Percentiles rank a stretch among this genome's conserved stretches.
phyloP scores from a whole-genome alignment of 768 basidiomycete species.

The Boletales sp. region DNA sequence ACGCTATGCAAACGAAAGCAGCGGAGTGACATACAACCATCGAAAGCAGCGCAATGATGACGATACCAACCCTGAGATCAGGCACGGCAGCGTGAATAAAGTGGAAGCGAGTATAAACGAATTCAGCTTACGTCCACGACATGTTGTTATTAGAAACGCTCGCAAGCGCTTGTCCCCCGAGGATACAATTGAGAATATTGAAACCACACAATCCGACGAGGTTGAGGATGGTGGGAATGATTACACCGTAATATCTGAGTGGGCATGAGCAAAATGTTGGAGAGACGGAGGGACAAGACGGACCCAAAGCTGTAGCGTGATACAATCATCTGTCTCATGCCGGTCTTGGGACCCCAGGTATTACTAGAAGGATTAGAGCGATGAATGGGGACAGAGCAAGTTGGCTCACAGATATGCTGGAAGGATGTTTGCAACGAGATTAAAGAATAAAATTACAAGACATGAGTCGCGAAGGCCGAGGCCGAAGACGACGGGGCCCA shows the following conservation, averaged over 20 bases:
- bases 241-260: slow-evolving; percentile 50
- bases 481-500: slow-evolving; percentile 61
- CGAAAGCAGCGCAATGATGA: slow-evolving; percentile 68
- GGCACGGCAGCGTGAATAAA: slow-evolving; percentile 6
- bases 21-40: slow-evolving; percentile 45
- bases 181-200: slow-evolving; percentile 62
- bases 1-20: neutral
- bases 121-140: slow-evolving; percentile 44
- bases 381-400: neutral
- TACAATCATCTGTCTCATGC: slow-evolving; percentile 79
- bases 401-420: slow-evolving; percentile 59
- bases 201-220: slow-evolving; percentile 60
- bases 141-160: slow-evolving; percentile 49
- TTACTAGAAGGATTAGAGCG: slow-evolving; percentile 30
- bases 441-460: slow-evolving; percentile 66
- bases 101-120: slow-evolving; percentile 1
- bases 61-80: slow-evolving; percentile 66
- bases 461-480: slow-evolving; percentile 61
- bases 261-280: slow-evolving; percentile 10
- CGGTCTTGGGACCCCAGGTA: slow-evolving; percentile 78
- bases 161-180: slow-evolving; percentile 65
- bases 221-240: slow-evolving; percentile 52
- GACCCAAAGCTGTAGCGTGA: slow-evolving; percentile 60
- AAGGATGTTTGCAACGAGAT: slow-evolving; percentile 52
- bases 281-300: slow-evolving; percentile 30